These are phyloP conservation scores for Strobilomyces dryophilus DNA, from an alignment of 768 basidiomycete genomes.

Conservation along the genomic window DNA sequence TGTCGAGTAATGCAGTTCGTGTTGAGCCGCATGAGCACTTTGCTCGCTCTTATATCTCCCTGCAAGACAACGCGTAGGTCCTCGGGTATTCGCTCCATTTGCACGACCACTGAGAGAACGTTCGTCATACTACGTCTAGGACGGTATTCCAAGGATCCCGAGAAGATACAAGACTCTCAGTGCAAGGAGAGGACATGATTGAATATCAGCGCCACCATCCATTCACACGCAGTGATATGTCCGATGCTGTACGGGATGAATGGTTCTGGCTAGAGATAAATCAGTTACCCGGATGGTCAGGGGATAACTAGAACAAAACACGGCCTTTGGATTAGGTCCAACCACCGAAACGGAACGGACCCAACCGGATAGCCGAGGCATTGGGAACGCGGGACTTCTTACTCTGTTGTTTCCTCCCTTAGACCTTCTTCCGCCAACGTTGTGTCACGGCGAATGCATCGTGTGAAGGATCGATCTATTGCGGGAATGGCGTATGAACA, in stretches of 20 bases:
- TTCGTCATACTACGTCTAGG: background rate
- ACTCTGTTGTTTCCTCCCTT: background rate
- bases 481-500: background rate
- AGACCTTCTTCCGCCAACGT: background rate
- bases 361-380: background rate
- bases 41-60: background rate
- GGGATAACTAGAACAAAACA: constrained; percentile 7
- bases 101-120: background rate
- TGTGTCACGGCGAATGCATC: too few relatives aligned
- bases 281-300: too few relatives aligned
- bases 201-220: background rate
- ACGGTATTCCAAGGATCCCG: background rate
- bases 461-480: background rate
- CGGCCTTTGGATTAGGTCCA: background rate
- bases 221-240: background rate
- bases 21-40: background rate
- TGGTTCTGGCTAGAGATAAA: too few relatives aligned
- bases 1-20: background rate
- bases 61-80: background rate
- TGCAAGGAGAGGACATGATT: too few relatives aligned
- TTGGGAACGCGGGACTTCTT: background rate
- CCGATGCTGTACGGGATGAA: background rate
- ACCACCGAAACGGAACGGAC: constrained; percentile 1
- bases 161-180: background rate
- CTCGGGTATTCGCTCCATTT: too few relatives aligned